Base-by-base conservation (phyloP, 192 early-diverging fungal genomes). In the Gigaspora rosea region DNA sequence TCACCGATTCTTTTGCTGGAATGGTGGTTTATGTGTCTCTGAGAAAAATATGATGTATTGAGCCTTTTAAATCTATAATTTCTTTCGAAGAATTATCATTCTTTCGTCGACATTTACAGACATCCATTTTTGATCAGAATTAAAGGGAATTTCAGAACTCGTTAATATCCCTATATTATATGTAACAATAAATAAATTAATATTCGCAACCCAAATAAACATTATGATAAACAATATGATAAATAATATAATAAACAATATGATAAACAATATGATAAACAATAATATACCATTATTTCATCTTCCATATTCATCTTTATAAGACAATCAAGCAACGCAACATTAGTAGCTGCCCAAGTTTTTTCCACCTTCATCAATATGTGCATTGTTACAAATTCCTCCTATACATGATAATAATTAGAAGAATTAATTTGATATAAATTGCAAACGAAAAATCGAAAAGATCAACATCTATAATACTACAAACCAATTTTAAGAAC, bases 81-180 rank as follows among this genome's bases (percentile, higher is more conserved):
- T 81, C 78, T 0, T 48, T n/a, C 3, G 65, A 41, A 15, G 59
- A 67, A 8, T 80, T 78, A 46, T 80, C 83, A 18, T 79, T 78
- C 51, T 71, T 69, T 68, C 71, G 71, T 11, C 80, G 77, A 56
- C 84, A 52, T 84, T 85, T 33, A 97, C 94, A 70, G 89, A 85
- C 97, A 99, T 99, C 78, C 79, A 95, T 86, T 99, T 99, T 63
- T 89, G 85, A n/a, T 98, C 96, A 9, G 92, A 92, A 79, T 87
- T 95, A 83, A 99, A 99, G 13, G 97, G 95, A 57, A 89, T 80
- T 82, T 99, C 96, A 0, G 88, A 27, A 95, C 75, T 15, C 94
- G 86, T 73, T 86, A 78, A 61, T 59, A 90, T 33, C 49, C 64
- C 86, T 86, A 83, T 9, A 57, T 32, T 59, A 73, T 20, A 71